Evolutionary conservation across 345 rosid species (phyloP), one percentile per base, ranked within the genome.

Genomic region (Erysimum cheiranthoides): DNA sequence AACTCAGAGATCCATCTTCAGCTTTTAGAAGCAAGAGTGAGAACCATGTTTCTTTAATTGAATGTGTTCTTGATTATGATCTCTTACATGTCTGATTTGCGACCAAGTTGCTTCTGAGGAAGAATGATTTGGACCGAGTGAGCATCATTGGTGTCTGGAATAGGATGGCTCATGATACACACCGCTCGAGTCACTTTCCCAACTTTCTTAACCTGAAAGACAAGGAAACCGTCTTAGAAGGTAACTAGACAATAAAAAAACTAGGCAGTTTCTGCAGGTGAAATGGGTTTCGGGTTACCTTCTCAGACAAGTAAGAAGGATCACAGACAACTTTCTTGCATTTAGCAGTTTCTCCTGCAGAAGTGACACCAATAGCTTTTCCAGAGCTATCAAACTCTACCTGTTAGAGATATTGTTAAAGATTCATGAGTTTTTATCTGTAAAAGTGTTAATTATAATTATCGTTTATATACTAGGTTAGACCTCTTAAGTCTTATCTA

Each of bases 41-140:
- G 25, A 70, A 35, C 6, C 6, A 77, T 43, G 31, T 47, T 46
- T 71, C 18, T 25, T 7, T 43, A 28, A n/a, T 16, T 46, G 14
- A 14, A 38, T 42, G 10, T 71, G 12, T 16, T 58, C 11, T 42
- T 78, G 17, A 72, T 12, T 13, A 36, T 35, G 43, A 53, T 53
- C 54, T 71, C 88, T 83, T 81, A 88, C 90, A 88, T 88, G 83
- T 88, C 99, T 79, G 99, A 95, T 85, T 63, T 89, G 71, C 94
- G 96, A 42, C 99, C 94, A 65, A 92, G 85, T 75, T 95, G 99
- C 82, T 93, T 95, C 75, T 95, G 99, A 35, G 99, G 99, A 71
- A 95, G 85, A 72, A 95, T 92, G 77, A 95, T 84, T 73, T 95
- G 98, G 54, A 86, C 98, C 27, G 99, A 95, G 64, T 87, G 98